Conservation (phyloP, 805 yeast genomes). For the Starmera dryadoides region DNA sequence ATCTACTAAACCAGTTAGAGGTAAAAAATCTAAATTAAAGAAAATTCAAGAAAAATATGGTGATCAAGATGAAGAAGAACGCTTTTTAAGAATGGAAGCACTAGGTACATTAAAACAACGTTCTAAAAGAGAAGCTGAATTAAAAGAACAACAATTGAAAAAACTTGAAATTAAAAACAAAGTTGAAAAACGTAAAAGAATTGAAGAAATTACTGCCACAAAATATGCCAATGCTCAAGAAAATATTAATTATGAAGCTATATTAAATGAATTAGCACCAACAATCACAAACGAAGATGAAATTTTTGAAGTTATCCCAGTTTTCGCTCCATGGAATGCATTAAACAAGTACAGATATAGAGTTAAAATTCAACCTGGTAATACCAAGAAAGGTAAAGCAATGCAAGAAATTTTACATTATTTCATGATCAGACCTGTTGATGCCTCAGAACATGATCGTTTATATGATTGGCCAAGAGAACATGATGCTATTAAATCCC, state of each 20-base stretch:
- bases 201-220: constrained; percentile 28
- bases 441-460: constrained; percentile 32
- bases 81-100: constrained; percentile 64
- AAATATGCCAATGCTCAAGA: constrained; percentile 29
- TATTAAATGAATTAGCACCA: constrained; percentile 28
- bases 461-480: constrained; percentile 68
- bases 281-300: constrained; percentile 34
- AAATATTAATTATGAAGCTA: constrained; percentile 36
- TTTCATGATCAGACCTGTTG: constrained; percentile 46
- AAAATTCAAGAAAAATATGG: constrained; percentile 79
- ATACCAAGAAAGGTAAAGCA: constrained; percentile 83
- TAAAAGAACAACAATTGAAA: constrained; percentile 25
- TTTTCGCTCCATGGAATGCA: constrained; percentile 91
- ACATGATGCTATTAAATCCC: constrained; percentile 43
- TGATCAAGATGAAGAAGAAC: constrained; percentile 89
- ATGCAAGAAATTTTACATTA: constrained; percentile 58
- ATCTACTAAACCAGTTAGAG: constrained; percentile 49
- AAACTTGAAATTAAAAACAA: constrained; percentile 26
- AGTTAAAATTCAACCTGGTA: constrained; percentile 72
- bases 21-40: constrained; percentile 78
- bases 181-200: constrained; percentile 28
- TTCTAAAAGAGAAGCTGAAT: constrained; percentile 28
- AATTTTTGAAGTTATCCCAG: constrained; percentile 63
- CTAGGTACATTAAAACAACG: constrained; percentile 73
- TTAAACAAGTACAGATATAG: constrained; percentile 70